These are phyloP conservation scores for Solanum acaule DNA, from an alignment of 257 asterid genomes.

Conservation along the genomic window DNA sequence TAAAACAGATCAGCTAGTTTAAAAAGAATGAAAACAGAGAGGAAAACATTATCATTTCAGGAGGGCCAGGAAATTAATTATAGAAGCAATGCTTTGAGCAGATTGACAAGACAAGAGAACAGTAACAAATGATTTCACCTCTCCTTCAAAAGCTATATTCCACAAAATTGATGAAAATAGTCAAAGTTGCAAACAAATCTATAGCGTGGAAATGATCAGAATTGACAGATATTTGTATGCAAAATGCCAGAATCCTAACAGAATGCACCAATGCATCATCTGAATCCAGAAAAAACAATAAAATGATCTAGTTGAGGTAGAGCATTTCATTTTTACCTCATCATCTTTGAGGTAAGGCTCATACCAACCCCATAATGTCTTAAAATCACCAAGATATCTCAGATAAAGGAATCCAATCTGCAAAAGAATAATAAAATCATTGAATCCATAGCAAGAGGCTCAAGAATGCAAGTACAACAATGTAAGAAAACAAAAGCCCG, in stretches of 20 bases:
- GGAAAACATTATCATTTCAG: neutral
- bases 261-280: neutral
- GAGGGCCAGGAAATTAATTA: neutral
- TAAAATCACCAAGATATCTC: constrained; percentile 84
- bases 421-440: constrained; percentile 3
- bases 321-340: constrained; percentile 61
- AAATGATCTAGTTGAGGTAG: neutral
- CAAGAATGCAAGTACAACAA: neutral
- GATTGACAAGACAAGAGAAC: neutral
- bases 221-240: neutral
- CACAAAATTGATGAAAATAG: neutral
- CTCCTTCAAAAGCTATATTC: neutral
- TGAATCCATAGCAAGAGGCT: constrained; percentile 4
- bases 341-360: constrained; percentile 90
- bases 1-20: neutral
- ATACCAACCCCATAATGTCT: constrained; percentile 92
- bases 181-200: neutral
- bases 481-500: neutral
- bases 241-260: neutral
- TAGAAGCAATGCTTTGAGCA: neutral
- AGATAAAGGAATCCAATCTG: constrained; percentile 92
- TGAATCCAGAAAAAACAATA: neutral
- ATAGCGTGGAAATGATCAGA: neutral
- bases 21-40: neutral
- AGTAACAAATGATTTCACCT: neutral